Evolutionary conservation across 2,329 filamentous ascomycete species (phyloP), one percentile per base, ranked within the genome.

Genomic region (Penicillium sp.): DNA sequence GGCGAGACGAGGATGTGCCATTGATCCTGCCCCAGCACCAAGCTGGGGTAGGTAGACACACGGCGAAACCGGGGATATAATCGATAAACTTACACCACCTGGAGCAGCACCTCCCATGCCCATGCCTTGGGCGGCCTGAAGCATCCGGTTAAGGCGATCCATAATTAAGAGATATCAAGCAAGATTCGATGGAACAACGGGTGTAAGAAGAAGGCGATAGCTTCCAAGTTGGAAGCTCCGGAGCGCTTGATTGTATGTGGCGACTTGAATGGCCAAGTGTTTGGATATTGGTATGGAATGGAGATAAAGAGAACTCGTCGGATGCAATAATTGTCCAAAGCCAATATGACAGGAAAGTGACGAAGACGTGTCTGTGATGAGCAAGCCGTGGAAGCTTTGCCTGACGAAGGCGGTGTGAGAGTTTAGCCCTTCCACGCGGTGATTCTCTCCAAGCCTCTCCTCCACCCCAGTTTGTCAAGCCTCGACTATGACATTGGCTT

Each of bases 111-210:
- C 62, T 14, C 68, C 70, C 69, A 77, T 76, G 40, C 79, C 78
- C 78, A 82, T 85, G 72, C 81, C 80, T 69, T 85, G 83, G 68
- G 90, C 89, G 63, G 84, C 84, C 61, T 89, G 87, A 66, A 97
- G 84, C 86, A 97, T 89, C 74, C 89, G 86, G 78, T 90, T 92
- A 76, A 97, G 87, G 73, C 93, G 88, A 73, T 97, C 93, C 93
- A 97, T 97, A 56, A 62, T 80, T 51, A 47, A 57, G 57, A 55
- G 51, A 43, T 52, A 57, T 67, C 50, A 63, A 50, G 57, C 43
- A 44, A 47, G 53, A 56, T 43, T 44, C 46, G 51, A 54, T 56
- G 57, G 47, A 59, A 56, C 55, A 50, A 53, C 57, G 42, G 13
- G 55, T 32, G 54, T 43, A 43, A 57, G 55, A 63, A 57, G 47